phyloP scores from a whole-genome alignment of 768 basidiomycete species.

The Rickenella mellea region DNA sequence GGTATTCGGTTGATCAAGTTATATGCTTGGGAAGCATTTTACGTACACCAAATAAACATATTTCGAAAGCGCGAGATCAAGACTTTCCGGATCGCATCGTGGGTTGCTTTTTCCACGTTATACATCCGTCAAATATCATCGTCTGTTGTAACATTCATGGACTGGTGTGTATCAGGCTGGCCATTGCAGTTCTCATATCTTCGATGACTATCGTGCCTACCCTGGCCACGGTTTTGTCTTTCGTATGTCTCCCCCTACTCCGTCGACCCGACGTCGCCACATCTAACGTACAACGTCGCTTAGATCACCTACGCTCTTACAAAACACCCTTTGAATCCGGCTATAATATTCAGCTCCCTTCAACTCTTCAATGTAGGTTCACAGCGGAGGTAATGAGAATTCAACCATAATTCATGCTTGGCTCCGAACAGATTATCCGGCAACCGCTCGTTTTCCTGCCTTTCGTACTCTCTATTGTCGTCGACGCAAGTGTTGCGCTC shows the following conservation, averaged over 20 bases:
- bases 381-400: no score
- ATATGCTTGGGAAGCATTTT: slow-evolving; percentile 52
- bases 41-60: slow-evolving; percentile 28
- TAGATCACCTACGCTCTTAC: slow-evolving; percentile 56
- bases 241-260: slow-evolving; percentile 28
- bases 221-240: slow-evolving; percentile 40
- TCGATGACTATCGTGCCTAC: slow-evolving; percentile 42
- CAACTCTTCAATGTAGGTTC: slow-evolving; percentile 23
- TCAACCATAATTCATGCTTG: no score
- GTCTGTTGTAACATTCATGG: no score
- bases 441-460: slow-evolving; percentile 12
- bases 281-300: background rate
- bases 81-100: slow-evolving; percentile 17
- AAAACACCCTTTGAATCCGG: slow-evolving; percentile 37
- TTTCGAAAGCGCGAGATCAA: slow-evolving; percentile 19
- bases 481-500: slow-evolving; percentile 16
- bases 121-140: background rate
- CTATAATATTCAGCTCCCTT: slow-evolving; percentile 20
- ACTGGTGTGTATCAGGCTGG: slow-evolving; percentile 10
- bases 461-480: slow-evolving; percentile 8
- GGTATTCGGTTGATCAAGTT: slow-evolving; percentile 58
- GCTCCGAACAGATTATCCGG: slow-evolving; percentile 6
- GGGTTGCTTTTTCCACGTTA: slow-evolving; percentile 4
- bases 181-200: slow-evolving; percentile 26
- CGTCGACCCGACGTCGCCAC: background rate